Base-by-base conservation (phyloP, 225 moss, liverwort and hornwort species). In the Bryoerythrophyllum caledonicum region DNA sequence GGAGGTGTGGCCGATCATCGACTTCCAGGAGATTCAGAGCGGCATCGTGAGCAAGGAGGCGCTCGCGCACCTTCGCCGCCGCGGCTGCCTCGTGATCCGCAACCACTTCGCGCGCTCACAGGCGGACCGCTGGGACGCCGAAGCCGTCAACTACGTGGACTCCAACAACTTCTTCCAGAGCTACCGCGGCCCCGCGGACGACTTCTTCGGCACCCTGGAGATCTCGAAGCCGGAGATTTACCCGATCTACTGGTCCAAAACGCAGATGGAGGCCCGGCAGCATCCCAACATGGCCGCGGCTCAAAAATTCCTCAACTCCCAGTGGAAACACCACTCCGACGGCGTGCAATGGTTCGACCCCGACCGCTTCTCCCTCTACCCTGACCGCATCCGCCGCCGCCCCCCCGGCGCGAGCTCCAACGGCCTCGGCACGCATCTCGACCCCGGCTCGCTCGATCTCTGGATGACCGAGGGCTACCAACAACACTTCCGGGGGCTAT, bases 401-500 rank as follows among this genome's bases (percentile, higher is more conserved):
- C 80, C 80, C 1, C 84, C 80, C 4, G 80, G 84, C 30, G 58
- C 59, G 16, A 84, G 14, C 49, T 84, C 84, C 57, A 73, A 49
- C 4, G 84, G 84, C 48, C 64, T 84, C 25, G 76, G 84, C 73
- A 59, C 76, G 30, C 84, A 80, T 43, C 44, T 84, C 5, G 84
- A 84, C 51, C 80, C 84, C 0, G 84, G 80, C 2, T 37, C 73
- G 4, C 40, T 84, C 10, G 84, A 84, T n/a, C 25, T 84, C 32
- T 84, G 84, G 84, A 84, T 84, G 84, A 65, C 84, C 0, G 73
- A 84, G 15, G 77, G 80, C 2, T 77, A 80, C 48, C 84, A 84
- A 19, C 84, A 73, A 65, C 73, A 46, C 76, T 84, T 80, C 28
- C 73, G 34, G 8, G 51, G 58, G 35, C 55, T 80, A 5, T 80